Conservation (phyloP, 2,329 filamentous ascomycete genomes). For the Colletotrichum neosansevieriae region DNA sequence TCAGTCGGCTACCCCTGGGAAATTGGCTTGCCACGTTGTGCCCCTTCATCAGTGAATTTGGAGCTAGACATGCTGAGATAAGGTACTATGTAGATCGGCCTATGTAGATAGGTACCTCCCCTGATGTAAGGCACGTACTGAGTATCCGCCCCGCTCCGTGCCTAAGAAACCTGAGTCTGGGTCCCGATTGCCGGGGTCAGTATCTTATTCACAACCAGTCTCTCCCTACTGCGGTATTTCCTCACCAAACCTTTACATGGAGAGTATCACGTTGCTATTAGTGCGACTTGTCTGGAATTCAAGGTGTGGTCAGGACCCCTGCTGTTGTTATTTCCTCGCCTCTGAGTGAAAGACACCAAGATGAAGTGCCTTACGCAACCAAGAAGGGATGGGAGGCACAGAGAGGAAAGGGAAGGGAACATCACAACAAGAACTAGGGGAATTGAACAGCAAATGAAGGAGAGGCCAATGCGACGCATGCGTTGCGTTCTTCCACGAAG, state of each 20-base stretch:
- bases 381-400: background rate
- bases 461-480: constrained; percentile 25
- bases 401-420: background rate
- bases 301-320: background rate
- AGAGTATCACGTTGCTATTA: background rate
- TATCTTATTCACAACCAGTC: constrained; percentile 1
- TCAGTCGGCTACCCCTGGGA: constrained; percentile 8
- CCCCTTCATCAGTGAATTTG: background rate
- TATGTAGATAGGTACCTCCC: too few species aligned
- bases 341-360: background rate
- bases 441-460: constrained; percentile 6
- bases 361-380: background rate
- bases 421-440: constrained; percentile 1
- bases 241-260: background rate
- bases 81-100: background rate
- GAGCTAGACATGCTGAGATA: background rate
- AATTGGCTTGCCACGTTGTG: constrained; percentile 2
- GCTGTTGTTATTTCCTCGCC: background rate
- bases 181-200: background rate
- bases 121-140: too few species aligned
- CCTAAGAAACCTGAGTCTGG: background rate
- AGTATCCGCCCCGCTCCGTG: constrained; percentile 1
- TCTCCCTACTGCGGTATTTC: background rate
- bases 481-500: background rate
- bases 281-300: background rate